Percentiles rank a stretch among this genome's conserved stretches.
Conservation (phyloP, 192 early-diverging fungal species). For the Podila horticola region DNA sequence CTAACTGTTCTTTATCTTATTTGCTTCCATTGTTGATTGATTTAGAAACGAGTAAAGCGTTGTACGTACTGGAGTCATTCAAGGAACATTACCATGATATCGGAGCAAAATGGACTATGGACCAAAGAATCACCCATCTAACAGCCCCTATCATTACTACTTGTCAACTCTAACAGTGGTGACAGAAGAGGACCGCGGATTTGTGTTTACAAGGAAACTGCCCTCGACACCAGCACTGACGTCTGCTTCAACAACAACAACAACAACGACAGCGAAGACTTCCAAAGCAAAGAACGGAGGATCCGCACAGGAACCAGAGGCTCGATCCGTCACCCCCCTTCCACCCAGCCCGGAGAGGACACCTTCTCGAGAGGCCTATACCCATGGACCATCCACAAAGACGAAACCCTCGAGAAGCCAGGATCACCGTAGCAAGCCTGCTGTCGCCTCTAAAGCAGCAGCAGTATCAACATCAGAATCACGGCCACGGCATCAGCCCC, state of each 20-base stretch:
- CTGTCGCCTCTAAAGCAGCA: neutral
- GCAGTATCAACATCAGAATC: conserved; percentile 1
- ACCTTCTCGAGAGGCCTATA: conserved; percentile 18
- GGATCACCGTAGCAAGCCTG: neutral
- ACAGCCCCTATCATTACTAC: neutral
- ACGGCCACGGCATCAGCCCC: neutral
- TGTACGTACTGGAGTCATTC: conserved; percentile 16
- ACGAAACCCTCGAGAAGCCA: neutral
- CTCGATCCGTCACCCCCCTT: conserved; percentile 5
- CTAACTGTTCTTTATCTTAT: neutral
- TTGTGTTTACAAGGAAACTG: conserved; percentile 42
- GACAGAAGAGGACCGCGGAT: conserved; percentile 46
- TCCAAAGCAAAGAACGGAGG: neutral
- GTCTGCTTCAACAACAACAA: too few species aligned
- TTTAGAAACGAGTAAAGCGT: conserved; percentile 35
- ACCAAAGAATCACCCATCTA: neutral
- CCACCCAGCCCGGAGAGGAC: conserved; percentile 31
- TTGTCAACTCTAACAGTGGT: conserved; percentile 6
- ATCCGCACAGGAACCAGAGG: neutral
- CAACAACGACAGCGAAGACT: neutral
- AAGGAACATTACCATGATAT: neutral
- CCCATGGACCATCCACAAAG: neutral
- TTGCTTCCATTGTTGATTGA: neutral
- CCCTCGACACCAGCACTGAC: neutral
- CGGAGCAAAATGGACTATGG: neutral